Base-by-base conservation (phyloP, 2,329 filamentous ascomycete species). In the Fusarium incarnatum region DNA sequence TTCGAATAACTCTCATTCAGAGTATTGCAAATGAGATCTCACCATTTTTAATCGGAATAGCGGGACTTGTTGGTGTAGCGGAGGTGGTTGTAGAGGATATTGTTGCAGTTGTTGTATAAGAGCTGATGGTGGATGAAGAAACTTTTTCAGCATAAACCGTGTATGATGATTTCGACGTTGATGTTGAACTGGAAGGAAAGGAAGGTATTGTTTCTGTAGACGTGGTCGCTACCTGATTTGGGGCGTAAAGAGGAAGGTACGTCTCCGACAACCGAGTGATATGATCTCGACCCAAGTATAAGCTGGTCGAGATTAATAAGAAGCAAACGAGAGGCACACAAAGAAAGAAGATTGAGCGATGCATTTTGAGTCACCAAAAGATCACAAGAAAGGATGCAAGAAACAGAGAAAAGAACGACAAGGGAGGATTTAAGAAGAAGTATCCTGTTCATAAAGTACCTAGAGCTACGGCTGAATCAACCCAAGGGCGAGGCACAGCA, bases 221-320 rank as follows among this genome's bases (percentile, higher is more conserved):
- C 10, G 62, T 56, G 28, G 40, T 49, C 22, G 28, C 18, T 37
- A 30, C 18, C 18, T n/a, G n/a, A 13, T 52, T 41, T 42, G 50
- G 58, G 11, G 25, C 64, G 34, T 60, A 48, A 2, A 63, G 63
- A 23, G 72, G 70, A 41, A 73, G 47, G 41, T 67, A 60, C 22
- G 70, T 32, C 20, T 62, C 57, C 10, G 72, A 66, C 16, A 74
- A 34, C 41, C 72, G 57, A 34, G 60, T 64, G 41, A 74, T 58
- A n/a, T 71, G 72, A 45, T 73, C 72, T 18, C 62, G 70, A 25
- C 72, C 72, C 16, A 74, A 56, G 52, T 74, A 74, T 23, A 74
- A 45, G 28, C 67, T 60, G 16, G 60, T 69, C 15, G 56, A 30
- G 42, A 65, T 42, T 28, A 74, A 47, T 22, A 73, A 49, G 57